phyloP scores from a whole-genome alignment of 2,329 filamentous ascomycete species.

The Botrytis fragariae region DNA sequence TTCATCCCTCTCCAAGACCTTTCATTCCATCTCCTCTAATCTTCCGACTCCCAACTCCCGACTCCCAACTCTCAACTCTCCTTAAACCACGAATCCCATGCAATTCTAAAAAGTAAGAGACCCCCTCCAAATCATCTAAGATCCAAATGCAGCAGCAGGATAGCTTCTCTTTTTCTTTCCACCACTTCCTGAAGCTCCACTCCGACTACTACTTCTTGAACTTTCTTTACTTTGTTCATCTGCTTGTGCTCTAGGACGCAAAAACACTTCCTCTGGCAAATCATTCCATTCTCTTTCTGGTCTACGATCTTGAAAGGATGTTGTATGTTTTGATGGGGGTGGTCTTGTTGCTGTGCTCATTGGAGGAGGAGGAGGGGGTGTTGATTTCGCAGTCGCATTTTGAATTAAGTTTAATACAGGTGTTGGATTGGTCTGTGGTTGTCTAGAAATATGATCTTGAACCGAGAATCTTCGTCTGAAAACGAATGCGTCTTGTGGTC shows the following conservation, averaged over 20 bases:
- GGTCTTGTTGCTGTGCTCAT: constrained; percentile 15
- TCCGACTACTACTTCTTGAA: constrained; percentile 53
- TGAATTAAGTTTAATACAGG: constrained; percentile 50
- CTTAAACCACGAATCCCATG: not conserved
- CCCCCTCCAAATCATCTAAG: not conserved
- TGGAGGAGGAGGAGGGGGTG: constrained; percentile 16
- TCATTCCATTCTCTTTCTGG: constrained; percentile 66
- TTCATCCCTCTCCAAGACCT: not conserved
- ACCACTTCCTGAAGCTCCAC: constrained; percentile 42
- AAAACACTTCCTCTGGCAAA: constrained; percentile 55
- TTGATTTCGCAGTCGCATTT: constrained; percentile 43
- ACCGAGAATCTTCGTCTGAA: constrained; percentile 45
- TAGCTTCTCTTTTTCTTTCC: constrained; percentile 60
- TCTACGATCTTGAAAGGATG: constrained; percentile 57
- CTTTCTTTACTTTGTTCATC: constrained; percentile 40
- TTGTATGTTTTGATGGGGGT: constrained; percentile 8
- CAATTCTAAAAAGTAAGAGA: not conserved
- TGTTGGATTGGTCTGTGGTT: constrained; percentile 49
- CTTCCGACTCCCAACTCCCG: not conserved
- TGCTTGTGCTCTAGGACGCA: constrained; percentile 37
- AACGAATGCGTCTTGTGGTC: constrained; percentile 61
- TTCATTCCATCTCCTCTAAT: not conserved
- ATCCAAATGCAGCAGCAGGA: constrained; percentile 59
- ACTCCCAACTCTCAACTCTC: not conserved
- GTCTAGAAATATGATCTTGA: constrained; percentile 30